A percentile compares a stretch with the other conserved stretches of the same genome.
These are phyloP conservation scores for Pyrrhoderma lamaoense DNA, from an alignment of 1,284 basidiomycete genomes.

Conservation along the genomic window DNA sequence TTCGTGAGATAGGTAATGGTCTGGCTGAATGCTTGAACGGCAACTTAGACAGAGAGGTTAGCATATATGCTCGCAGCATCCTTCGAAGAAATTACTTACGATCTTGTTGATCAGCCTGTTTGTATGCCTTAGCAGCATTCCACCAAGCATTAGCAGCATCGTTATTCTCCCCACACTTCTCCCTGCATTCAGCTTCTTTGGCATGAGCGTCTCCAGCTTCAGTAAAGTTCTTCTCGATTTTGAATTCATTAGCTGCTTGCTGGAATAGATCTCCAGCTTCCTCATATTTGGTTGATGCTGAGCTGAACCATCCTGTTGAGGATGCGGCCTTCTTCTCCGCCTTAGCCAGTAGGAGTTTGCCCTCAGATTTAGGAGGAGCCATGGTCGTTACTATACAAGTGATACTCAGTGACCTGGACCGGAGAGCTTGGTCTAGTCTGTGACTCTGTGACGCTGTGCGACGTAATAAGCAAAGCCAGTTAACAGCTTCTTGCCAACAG, in stretches of 20 bases:
- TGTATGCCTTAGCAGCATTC: constrained; percentile 93
- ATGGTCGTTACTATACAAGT: constrained; percentile 22
- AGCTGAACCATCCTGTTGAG: constrained; percentile 82
- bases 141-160: constrained; percentile 97
- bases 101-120: constrained; percentile 70
- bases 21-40: constrained; percentile 82
- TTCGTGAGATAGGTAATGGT: constrained; percentile 82
- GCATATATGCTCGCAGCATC: constrained; percentile 19
- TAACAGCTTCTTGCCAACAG: not conserved
- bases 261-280: constrained; percentile 93
- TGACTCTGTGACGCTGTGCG: too few species aligned
- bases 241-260: constrained; percentile 93
- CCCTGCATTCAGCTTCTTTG: constrained; percentile 86
- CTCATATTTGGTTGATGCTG: constrained; percentile 75
- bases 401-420: not conserved
- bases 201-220: constrained; percentile 86
- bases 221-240: constrained; percentile 88
- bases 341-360: constrained; percentile 67
- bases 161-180: constrained; percentile 77
- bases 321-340: constrained; percentile 90
- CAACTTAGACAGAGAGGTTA: constrained; percentile 48
- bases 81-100: constrained; percentile 41
- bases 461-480: too few species aligned
- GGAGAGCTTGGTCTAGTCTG: not conserved
- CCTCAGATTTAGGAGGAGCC: constrained; percentile 49